These are phyloP conservation scores for Straminergon stramineum DNA, from an alignment of 225 moss, liverwort and hornwort genomes.

Conservation along the genomic window DNA sequence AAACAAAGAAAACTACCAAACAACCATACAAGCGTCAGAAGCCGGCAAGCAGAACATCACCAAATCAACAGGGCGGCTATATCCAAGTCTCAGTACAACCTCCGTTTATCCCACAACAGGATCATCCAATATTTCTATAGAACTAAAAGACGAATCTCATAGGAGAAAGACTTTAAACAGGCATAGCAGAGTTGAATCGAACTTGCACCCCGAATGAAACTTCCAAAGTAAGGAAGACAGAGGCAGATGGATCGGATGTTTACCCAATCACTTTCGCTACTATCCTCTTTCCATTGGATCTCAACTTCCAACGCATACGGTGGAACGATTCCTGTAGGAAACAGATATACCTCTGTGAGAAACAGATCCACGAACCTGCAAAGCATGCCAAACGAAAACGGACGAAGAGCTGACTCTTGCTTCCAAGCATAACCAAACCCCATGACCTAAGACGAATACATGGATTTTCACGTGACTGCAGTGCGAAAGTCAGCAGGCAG, in stretches of 20 bases:
- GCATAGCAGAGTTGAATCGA: not conserved
- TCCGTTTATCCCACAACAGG: not conserved
- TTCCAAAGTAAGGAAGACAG: not conserved
- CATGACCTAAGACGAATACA: not conserved
- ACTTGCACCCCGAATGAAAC: not conserved
- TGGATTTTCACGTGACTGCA: not conserved
- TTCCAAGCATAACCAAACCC: not conserved
- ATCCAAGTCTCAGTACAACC: not conserved
- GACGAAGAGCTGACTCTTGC: not conserved
- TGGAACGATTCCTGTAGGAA: conserved; percentile 76
- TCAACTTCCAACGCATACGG: conserved; percentile 79
- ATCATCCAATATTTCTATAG: not conserved
- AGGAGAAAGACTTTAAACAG: not conserved
- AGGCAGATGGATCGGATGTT: not conserved
- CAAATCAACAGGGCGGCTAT: not conserved
- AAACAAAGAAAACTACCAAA: not conserved
- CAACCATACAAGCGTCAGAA: not conserved
- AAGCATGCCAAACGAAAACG: not conserved
- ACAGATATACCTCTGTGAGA: not conserved
- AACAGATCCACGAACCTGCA: not conserved
- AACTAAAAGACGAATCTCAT: not conserved
- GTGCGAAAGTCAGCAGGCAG: not conserved
- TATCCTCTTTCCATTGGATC: conserved; percentile 85
- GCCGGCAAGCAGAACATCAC: not conserved
- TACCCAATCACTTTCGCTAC: conserved; percentile 55